Conservation (phyloP, 1,139 yeast genomes). For the Suhomyces ambrosiae region DNA sequence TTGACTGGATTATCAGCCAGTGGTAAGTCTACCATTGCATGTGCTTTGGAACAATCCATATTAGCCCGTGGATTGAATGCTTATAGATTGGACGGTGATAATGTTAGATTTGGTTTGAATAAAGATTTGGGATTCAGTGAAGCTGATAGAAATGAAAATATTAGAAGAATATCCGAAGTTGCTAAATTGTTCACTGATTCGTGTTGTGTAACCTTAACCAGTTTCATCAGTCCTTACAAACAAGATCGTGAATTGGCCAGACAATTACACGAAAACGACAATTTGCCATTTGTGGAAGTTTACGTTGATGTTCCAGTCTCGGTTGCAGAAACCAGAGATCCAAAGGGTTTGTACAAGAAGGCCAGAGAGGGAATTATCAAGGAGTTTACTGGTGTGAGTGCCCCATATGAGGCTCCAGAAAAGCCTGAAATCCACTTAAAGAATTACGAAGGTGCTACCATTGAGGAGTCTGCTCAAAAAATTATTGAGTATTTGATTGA, state of each 20-base stretch:
- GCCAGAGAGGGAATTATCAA: constrained; percentile 94
- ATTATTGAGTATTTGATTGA: constrained; percentile 69
- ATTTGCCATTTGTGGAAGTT: constrained; percentile 85
- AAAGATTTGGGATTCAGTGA: constrained; percentile 93
- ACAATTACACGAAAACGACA: constrained; percentile 73
- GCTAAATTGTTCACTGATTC: constrained; percentile 91
- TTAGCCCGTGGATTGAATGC: constrained; percentile 68
- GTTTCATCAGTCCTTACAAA: constrained; percentile 89
- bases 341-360: constrained; percentile 93
- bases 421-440: constrained; percentile 79
- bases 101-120: constrained; percentile 89
- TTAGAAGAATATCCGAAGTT: constrained; percentile 89
- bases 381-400: constrained; percentile 93
- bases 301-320: constrained; percentile 89
- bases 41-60: constrained; percentile 85
- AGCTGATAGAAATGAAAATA: constrained; percentile 89
- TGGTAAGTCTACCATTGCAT: constrained; percentile 93
- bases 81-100: constrained; percentile 93
- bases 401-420: constrained; percentile 93
- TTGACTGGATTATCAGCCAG: constrained; percentile 93
- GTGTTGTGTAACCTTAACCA: constrained; percentile 79
- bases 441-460: constrained; percentile 62
- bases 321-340: constrained; percentile 95
- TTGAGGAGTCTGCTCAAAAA: constrained; percentile 78
- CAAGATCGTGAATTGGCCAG: constrained; percentile 85